Evolutionary conservation across 2,329 filamentous ascomycete species (phyloP), one percentile per base, ranked within the genome.

Genomic region (Cercospora berteroae): DNA sequence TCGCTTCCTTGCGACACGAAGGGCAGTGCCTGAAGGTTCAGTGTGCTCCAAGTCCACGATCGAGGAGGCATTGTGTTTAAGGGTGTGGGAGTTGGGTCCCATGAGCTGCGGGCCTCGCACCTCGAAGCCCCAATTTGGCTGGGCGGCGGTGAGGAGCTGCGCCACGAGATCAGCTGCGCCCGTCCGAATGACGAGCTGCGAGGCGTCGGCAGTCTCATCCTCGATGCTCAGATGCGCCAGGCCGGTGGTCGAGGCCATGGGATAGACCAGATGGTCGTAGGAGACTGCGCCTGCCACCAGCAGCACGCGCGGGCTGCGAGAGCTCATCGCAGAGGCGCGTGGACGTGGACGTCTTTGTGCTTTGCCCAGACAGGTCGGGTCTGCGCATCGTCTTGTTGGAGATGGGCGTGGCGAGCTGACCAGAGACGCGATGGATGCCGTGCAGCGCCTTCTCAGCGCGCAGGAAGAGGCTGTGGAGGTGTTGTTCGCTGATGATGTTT

Each of bases 261-360:
- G 75, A 68, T 74, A 77, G 55, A 78, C 64, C 31, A 77, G 66
- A 59, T 77, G 75, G 56, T 78, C 73, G 67, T 76, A 76, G 13
- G 75, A 76, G 31, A 78, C 75, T 56, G 70, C 72, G 50, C 76
- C 76, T 39, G 75, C 76, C 50, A 77, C 76, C 52, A 76, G 70
- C 65, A 78, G 65, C 33, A 70, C 69, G 61, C 72, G 74, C 18
- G 72, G 69, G 29, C 62, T 66, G 27, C 71, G 68, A 13, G 62
- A 65, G 50, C 63, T 69, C 72, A 74, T 74, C 62, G 57, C 39
- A 50, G 44, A 20, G 50, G 42, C 60, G 60, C 65, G 65, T 56
- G 56, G 48, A 65, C 65, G 65, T 56, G 56, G 48, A 65, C 60
- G 65, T 67, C 68, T 68, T 65, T 61, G 62, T 59, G 63, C 64